Evolutionary conservation across 2,329 filamentous ascomycete species (phyloP).

Genomic region (Dothideomycetes sp.): DNA sequence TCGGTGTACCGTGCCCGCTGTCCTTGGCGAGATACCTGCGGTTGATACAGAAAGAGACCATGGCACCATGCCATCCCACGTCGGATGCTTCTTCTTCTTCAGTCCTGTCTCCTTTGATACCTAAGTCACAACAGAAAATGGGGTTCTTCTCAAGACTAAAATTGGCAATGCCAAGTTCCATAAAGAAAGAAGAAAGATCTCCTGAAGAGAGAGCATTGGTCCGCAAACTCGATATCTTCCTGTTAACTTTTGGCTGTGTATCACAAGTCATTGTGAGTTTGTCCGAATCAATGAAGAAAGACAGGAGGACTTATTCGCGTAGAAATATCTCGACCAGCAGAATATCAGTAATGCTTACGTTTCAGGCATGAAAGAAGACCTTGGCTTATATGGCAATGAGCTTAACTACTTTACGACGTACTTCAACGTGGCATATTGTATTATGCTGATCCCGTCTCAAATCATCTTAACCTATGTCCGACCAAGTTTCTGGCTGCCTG

Average conservation of each 20-base stretch:
- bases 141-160: conserved; percentile 5
- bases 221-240: conserved; percentile 25
- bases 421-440: conserved; percentile 28
- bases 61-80: too few relatives aligned
- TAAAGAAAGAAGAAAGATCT: conserved; percentile 12
- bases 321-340: conserved; percentile 15
- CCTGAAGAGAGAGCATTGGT: conserved; percentile 27
- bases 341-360: conserved; percentile 17
- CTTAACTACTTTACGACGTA: conserved; percentile 27
- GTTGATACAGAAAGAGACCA: too few relatives aligned
- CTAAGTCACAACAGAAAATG: neutral
- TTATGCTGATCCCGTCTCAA: conserved; percentile 30
- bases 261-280: conserved; percentile 23
- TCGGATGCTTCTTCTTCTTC: neutral
- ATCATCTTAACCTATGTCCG: conserved; percentile 27
- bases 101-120: neutral
- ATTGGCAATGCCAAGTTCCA: conserved; percentile 1
- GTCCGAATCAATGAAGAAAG: neutral
- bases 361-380: conserved; percentile 18
- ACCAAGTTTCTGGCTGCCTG: conserved; percentile 22
- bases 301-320: neutral
- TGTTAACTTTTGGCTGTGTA: conserved; percentile 29
- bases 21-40: too few relatives aligned
- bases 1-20: too few relatives aligned
- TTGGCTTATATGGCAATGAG: conserved; percentile 16